These are phyloP conservation scores for Neostapfia colusana DNA, from an alignment of 176 grass and related monocot genomes.

Conservation along the genomic window DNA sequence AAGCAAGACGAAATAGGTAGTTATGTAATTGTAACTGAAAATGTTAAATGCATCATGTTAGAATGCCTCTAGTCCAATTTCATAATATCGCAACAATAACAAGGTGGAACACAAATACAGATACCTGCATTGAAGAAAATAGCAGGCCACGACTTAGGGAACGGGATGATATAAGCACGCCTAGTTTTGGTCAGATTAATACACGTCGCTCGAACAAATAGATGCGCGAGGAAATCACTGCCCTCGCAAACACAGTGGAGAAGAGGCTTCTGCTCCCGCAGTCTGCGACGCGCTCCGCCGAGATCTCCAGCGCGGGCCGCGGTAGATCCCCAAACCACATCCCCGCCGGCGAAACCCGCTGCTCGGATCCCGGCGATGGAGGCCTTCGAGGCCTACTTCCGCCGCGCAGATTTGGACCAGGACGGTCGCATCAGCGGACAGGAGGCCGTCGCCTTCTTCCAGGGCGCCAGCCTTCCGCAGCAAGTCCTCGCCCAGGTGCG, in stretches of 20 bases:
- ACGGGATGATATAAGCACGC: too few species aligned
- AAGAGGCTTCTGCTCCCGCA: constrained; percentile 22
- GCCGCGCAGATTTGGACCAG: constrained; percentile 86
- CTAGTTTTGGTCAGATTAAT: too few species aligned
- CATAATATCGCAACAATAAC: too few species aligned
- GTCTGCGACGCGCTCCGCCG: constrained; percentile 36
- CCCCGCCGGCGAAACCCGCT: constrained; percentile 15
- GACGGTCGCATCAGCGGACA: constrained; percentile 93
- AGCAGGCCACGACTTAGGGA: too few species aligned
- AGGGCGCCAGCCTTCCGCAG: constrained; percentile 78
- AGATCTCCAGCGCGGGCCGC: constrained; percentile 43
- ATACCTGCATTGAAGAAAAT: too few species aligned
- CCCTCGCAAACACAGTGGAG: constrained; percentile 13
- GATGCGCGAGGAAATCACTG: too few species aligned
- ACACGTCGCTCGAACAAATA: too few species aligned
- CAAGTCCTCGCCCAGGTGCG: constrained; percentile 86
- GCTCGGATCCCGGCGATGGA: constrained; percentile 50
- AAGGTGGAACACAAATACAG: too few species aligned
- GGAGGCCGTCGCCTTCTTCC: constrained; percentile 95
- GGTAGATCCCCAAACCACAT: constrained; percentile 35
- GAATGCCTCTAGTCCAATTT: too few species aligned
- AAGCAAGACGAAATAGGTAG: too few species aligned
- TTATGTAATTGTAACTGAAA: too few species aligned
- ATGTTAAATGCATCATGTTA: too few species aligned
- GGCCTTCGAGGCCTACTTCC: constrained; percentile 91